Evolutionary conservation across 176 grass and related monocot species (phyloP).

Genomic region (Aegilops umbellulata): DNA sequence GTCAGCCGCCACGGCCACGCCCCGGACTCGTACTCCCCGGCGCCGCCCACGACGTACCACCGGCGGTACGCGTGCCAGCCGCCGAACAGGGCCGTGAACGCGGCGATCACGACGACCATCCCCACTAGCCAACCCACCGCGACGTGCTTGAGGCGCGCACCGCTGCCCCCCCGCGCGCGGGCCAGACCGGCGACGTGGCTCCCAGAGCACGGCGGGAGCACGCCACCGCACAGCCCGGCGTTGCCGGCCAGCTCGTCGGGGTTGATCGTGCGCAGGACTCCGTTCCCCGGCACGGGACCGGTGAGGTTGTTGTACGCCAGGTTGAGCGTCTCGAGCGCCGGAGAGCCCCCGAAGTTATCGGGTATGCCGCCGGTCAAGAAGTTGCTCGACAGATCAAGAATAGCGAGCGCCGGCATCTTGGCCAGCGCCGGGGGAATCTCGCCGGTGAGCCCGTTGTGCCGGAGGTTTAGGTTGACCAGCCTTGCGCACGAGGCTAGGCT

Average conservation of each 20-base stretch:
- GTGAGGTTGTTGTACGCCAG: conserved; percentile 86
- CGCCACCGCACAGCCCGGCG: conserved; percentile 70
- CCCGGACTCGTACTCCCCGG: conserved; percentile 25
- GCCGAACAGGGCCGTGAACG: conserved; percentile 36
- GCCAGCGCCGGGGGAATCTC: conserved; percentile 71
- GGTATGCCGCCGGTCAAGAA: conserved; percentile 70
- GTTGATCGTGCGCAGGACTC: conserved; percentile 76
- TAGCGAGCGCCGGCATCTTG: conserved; percentile 84
- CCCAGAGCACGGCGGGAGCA: conserved; percentile 59
- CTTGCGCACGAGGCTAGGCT: conserved; percentile 76
- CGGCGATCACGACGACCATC: conserved; percentile 40
- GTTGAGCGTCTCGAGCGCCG: conserved; percentile 87
- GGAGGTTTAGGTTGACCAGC: conserved; percentile 77
- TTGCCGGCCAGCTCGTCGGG: conserved; percentile 83
- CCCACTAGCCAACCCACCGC: conserved; percentile 56
- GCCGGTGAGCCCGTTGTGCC: conserved; percentile 55
- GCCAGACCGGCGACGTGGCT: conserved; percentile 7
- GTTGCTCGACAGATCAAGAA: conserved; percentile 82
- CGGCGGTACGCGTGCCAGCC: conserved; percentile 61
- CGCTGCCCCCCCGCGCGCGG: conserved; percentile 1
- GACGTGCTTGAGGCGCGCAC: conserved; percentile 49
- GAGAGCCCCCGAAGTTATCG: conserved; percentile 88
- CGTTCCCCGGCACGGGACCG: conserved; percentile 65
- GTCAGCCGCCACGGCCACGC: conserved; percentile 82
- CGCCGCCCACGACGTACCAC: conserved; percentile 54